A percentile compares a stretch with the other conserved stretches of the same genome.
These are phyloP conservation scores for Teratosphaeria destructans DNA, from an alignment of 2,329 filamentous ascomycete species.

Conservation along the genomic window DNA sequence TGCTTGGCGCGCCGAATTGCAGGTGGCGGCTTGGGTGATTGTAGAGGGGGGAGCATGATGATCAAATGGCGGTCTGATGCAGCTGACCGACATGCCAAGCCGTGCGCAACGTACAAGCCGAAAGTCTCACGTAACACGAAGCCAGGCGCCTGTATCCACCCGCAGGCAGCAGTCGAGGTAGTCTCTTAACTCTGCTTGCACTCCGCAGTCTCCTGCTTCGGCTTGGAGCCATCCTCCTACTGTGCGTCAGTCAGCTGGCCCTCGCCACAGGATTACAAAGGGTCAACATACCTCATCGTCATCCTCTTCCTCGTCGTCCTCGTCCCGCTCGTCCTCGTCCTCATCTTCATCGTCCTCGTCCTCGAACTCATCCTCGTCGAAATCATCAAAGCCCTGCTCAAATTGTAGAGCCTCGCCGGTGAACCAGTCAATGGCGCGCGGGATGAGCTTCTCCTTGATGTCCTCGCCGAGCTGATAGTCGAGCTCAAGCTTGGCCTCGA, in stretches of 20 bases:
- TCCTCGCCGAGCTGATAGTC: conserved; percentile 99
- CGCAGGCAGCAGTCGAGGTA: background rate
- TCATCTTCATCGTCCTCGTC: conserved; percentile 93
- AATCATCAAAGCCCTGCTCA: conserved; percentile 81
- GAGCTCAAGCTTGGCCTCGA: conserved; percentile 93
- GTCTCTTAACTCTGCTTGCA: conserved; percentile 77
- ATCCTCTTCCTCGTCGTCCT: conserved; percentile 57
- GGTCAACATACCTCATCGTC: conserved; percentile 38
- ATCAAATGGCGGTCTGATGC: background rate
- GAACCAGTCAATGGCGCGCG: conserved; percentile 98
- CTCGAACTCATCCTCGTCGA: conserved; percentile 72
- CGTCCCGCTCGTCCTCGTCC: conserved; percentile 71
- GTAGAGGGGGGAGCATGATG: background rate
- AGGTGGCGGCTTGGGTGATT: background rate
- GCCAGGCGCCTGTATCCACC: background rate
- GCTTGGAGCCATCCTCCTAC: conserved; percentile 80
- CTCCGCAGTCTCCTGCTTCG: conserved; percentile 87
- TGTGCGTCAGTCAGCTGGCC: conserved; percentile 15
- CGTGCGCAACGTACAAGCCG: background rate
- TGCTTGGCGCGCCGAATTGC: background rate
- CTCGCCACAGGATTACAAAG: background rate
- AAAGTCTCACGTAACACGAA: background rate
- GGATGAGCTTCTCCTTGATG: conserved; percentile 99
- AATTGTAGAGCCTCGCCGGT: conserved; percentile 95
- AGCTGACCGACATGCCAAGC: background rate